A percentile compares a stretch with the other conserved stretches of the same genome.
phyloP scores from a whole-genome alignment of 345 rosid genomes.

The Stellera chamaejasme region DNA sequence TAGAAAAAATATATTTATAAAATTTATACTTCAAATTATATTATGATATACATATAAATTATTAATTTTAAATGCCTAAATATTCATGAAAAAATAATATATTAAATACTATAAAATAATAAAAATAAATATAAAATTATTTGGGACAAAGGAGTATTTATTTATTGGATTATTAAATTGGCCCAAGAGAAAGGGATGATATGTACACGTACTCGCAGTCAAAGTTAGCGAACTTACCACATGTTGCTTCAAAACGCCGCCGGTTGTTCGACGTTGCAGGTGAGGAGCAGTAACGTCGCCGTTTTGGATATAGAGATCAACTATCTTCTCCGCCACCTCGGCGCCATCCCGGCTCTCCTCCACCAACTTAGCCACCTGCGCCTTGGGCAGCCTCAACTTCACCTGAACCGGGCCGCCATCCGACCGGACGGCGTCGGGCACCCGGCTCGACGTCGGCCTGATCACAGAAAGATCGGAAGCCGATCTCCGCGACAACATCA shows the following conservation, averaged over 20 bases:
- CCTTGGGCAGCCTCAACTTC: conserved; percentile 62
- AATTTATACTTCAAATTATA: too few species aligned
- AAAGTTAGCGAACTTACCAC: conserved; percentile 23
- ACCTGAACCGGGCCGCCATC: conserved; percentile 31
- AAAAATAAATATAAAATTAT: too few species aligned
- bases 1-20: too few species aligned
- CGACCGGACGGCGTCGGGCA: conserved; percentile 7
- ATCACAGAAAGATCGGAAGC: conserved; percentile 49
- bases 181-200: too few species aligned
- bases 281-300: conserved; percentile 12
- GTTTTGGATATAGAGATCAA: conserved; percentile 35
- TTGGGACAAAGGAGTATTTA: too few species aligned
- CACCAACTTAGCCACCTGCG: conserved; percentile 59
- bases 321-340: conserved; percentile 65
- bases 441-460: conserved; percentile 7
- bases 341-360: conserved; percentile 51
- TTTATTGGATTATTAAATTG: too few species aligned
- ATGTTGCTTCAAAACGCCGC: conserved; percentile 17
- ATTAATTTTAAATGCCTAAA: too few species aligned
- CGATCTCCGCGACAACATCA: conserved; percentile 74
- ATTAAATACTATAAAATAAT: too few species aligned
- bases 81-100: too few species aligned
- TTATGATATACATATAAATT: too few species aligned
- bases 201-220: too few species aligned
- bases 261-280: conserved; percentile 6